Evolutionary conservation across 495 filamentous ascomycete genomes (phyloP).

Genomic region (Podospora didyma): DNA sequence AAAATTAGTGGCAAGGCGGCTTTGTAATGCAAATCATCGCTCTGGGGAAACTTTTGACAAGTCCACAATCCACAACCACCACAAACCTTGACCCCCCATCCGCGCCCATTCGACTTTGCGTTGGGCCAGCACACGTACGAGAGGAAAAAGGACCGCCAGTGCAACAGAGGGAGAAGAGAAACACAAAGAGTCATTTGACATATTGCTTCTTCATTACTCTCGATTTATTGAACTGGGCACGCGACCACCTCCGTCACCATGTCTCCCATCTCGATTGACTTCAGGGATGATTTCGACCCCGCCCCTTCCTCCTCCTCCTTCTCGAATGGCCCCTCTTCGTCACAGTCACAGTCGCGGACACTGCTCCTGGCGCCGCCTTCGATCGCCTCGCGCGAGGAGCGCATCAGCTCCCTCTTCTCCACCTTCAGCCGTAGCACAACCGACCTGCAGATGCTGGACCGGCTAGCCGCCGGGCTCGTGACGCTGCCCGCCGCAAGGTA

Average conservation of each 20-base stretch:
- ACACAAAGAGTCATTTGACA: no score
- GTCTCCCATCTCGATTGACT: conserved; percentile 24
- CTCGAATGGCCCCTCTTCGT: conserved; percentile 9
- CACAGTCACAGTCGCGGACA: conserved; percentile 34
- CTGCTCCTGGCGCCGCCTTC: conserved; percentile 54
- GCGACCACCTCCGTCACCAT: conserved; percentile 11
- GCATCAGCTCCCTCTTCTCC: conserved; percentile 39
- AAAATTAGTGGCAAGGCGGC: conserved; percentile 16
- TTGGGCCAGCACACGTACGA: background rate
- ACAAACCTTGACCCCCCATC: background rate
- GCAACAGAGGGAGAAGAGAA: no score
- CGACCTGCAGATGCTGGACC: conserved; percentile 98
- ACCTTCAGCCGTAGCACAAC: conserved; percentile 62
- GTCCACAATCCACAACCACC: conserved; percentile 7
- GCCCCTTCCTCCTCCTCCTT: conserved; percentile 7
- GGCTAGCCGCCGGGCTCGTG: conserved; percentile 78
- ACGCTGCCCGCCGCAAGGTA: conserved; percentile 73
- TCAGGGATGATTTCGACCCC: conserved; percentile 26
- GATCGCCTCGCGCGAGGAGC: conserved; percentile 46
- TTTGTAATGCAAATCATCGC: conserved; percentile 21
- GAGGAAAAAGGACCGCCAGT: background rate
- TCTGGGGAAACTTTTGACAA: conserved; percentile 12
- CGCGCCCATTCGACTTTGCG: background rate
- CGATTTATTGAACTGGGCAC: background rate
- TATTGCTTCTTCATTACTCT: background rate